Base-by-base conservation (phyloP, 2,329 filamentous ascomycete genomes). In the Xylariaceae sp. region DNA sequence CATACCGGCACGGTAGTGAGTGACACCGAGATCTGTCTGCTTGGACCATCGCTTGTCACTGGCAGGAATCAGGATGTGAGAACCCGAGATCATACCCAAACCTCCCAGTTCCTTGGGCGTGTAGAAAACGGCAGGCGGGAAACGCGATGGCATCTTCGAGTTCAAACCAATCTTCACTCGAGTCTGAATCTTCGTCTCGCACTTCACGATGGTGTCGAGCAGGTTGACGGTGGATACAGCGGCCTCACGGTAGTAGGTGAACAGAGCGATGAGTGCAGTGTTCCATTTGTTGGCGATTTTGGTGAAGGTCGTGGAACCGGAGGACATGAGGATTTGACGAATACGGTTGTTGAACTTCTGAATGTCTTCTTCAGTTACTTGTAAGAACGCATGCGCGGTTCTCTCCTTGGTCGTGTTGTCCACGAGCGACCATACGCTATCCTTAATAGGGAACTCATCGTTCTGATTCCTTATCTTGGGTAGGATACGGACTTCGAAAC, bases 261-360 rank as follows among this genome's bases (percentile, higher is more conserved):
- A 99, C 30, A 99, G 83, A 0, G 94, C 92, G 69, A 99, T 99
- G 66, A 99, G 76, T 1, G 91, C 94, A 0, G 94, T 99, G 76
- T 99, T 99, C 94, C 95, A 99, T 78, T 99, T 99, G 78, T 99
- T 99, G 51, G 95, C 94, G 71, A 99, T 99, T 82, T 99, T 99
- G 51, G 94, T 99, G 77, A 99, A 99, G 0, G 94, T 99, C 0
- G 94, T 99, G 4, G 91, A 96, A n/a, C 94, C 95, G 60, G 94
- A 97, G 9, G 93, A 97, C 94, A 99, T 99, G 58, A 99, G 82
- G 72, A 99, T 99, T 71, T 99, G 94, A 61, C 94, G 87, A 71
- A 99, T 99, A 48, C 95, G 88, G 74, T 99, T 99, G 77, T 99
- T 99, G 81, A 99, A 99, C 75, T 97, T 97, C 66, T 93, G 89